Evolutionary conservation across 2,329 filamentous ascomycete species (phyloP), one percentile per base, ranked within the genome.

Genomic region (Trichoderma sp.): DNA sequence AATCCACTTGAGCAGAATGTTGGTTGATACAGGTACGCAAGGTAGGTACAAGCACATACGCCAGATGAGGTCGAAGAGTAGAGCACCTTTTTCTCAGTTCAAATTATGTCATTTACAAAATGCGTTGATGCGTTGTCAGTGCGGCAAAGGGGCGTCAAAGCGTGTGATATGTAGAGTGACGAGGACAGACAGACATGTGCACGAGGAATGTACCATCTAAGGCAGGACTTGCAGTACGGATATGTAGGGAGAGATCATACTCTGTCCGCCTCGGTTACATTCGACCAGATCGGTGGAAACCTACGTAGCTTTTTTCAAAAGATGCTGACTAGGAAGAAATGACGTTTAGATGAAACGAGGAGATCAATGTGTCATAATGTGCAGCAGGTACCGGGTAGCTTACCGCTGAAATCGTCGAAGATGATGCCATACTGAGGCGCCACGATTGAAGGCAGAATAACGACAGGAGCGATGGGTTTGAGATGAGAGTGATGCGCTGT

Each of bases 251-350:
- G 47, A 29, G 14, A 21, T 35, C 0, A 4, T 33, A 1, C 33
- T 49, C 21, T 33, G 11, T 35, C 24, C 6, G 11, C 33, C 5
- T 55, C 47, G 33, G 53, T 31, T 55, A 55, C 43, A 37, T 57
- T 49, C 21, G 27, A 70, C 56, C 63, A 35, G 56, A 68, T 68
- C 68, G 56, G 43, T 70, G 56, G 68, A 37, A 40, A 59, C 19
- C 19, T 8, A 68, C 27, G 40, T 13, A 8, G 19, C 35, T n/a
- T 49, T 8, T 60, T 8, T 60, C 10, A 24, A 29, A 10, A 19
- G 6, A 10, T 19, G 29, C 10, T 27, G 21, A 16, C 7, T 1
- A 47, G 16, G 40, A 43, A n/a, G 16, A n/a, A 43, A 57, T 21
- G 35, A 58, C 27, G 53, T 19, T n/a, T 14, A 49, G 49, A 52